Base-by-base conservation (phyloP, 371 early-diverging fungal genomes). In the Amoeboaphelidium occidentale region DNA sequence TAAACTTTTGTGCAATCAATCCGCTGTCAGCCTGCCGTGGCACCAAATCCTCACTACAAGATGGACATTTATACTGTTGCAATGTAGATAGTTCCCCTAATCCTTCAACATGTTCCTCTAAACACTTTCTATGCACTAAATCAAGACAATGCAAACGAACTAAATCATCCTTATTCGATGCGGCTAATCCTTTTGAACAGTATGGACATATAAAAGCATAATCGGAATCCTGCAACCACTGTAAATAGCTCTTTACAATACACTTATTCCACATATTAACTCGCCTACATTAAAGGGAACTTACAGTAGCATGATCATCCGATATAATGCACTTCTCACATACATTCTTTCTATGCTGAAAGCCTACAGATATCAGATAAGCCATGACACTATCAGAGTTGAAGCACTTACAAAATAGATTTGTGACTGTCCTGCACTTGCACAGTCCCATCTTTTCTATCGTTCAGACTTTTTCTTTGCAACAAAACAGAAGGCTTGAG, bases 381-480 rank as follows among this genome's bases (percentile, higher is more conserved):
- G 17, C 13, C 12, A 1, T 14, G 2, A n/a, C 23, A 10, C 45
- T 23, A 32, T 13, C 20, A 27, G 12, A 2, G 1, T 32, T n/a
- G 25, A 3, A 17, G 47, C 14, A 4, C 12, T 4, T 53, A 61
- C 22, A 27, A 64, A 61, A 68, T 0, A 64, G 62, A 48, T 65
- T 66, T 14, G 69, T 69, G 6, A 69, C 67, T n/a, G 48, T 60
- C n/a, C 69, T 51, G 53, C 69, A 69, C 44, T 58, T 60, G 62
- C 69, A 69, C 24, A 69, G 60, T 39, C 69, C 69, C 69, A 63
- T 63, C n/a, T n/a, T n/a, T n/a, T n/a, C n/a, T n/a, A n/a, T n/a
- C n/a, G n/a, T n/a, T n/a, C n/a, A n/a, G n/a, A n/a, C n/a, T n/a
- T n/a, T n/a, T n/a, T n/a, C n/a, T n/a, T n/a, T n/a, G n/a, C n/a